These are phyloP conservation scores for Microthlaspi erraticum DNA, from an alignment of 345 rosid genomes.

Conservation along the genomic window DNA sequence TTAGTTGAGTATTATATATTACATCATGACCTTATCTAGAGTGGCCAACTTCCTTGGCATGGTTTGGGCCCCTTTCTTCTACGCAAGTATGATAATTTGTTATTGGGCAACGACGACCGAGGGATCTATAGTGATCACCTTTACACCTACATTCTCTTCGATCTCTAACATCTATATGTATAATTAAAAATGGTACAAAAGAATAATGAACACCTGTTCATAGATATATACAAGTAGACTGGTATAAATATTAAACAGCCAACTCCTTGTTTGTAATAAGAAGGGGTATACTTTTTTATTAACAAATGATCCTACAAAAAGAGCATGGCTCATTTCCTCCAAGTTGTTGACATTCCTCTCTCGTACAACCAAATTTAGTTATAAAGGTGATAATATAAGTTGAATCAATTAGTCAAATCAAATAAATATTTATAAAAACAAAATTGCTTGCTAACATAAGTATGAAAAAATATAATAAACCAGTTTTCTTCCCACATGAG, in stretches of 20 bases:
- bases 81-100: slow-evolving; percentile 13
- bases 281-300: neutral
- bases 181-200: no score
- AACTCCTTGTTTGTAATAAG: neutral
- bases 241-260: neutral
- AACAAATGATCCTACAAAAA: neutral
- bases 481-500: no score
- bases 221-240: neutral
- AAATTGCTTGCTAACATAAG: no score
- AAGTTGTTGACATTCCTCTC: slow-evolving; percentile 26
- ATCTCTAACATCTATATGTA: no score
- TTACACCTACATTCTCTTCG: slow-evolving; percentile 8
- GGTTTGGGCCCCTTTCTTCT: slow-evolving; percentile 21
- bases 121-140: neutral
- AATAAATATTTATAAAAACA: no score
- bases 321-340: slow-evolving; percentile 28
- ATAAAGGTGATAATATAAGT: neutral
- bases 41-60: slow-evolving; percentile 34
- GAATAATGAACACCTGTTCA: neutral
- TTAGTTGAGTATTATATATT: slow-evolving; percentile 8
- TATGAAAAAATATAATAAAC: no score
- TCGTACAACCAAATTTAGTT: slow-evolving; percentile 10
- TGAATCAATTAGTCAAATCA: no score
- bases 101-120: slow-evolving; percentile 8
- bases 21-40: slow-evolving; percentile 15